phyloP scores from a whole-genome alignment of 2,329 filamentous ascomycete species.

The Fusarium sp. region DNA sequence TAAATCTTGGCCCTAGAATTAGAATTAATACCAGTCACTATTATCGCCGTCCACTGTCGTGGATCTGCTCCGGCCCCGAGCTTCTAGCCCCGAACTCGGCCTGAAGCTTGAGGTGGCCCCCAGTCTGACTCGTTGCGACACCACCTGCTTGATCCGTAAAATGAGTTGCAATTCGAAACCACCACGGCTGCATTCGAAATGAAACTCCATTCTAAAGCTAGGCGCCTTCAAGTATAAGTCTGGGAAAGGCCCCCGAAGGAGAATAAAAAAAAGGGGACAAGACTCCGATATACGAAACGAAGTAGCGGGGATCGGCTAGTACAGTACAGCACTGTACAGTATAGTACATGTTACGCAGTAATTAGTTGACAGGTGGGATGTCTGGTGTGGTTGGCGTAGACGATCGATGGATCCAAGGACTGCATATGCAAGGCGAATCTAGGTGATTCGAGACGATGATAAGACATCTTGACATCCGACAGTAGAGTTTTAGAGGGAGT shows the following conservation, averaged over 20 bases:
- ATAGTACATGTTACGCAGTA: background rate
- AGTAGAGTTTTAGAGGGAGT: background rate
- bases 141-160: constrained; percentile 36
- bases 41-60: constrained; percentile 22
- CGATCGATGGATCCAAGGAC: constrained; percentile 21
- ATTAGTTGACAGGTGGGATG: constrained; percentile 16
- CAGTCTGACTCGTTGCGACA: constrained; percentile 40
- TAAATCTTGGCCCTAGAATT: constrained; percentile 19
- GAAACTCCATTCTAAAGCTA: constrained; percentile 38
- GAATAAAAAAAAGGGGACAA: constrained; percentile 15
- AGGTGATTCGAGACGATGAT: constrained; percentile 34
- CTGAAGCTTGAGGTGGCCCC: constrained; percentile 43
- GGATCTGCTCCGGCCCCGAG: constrained; percentile 38
- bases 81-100: constrained; percentile 43
- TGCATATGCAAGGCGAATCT: constrained; percentile 38
- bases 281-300: constrained; percentile 18
- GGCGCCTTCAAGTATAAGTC: constrained; percentile 34
- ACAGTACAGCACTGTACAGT: background rate
- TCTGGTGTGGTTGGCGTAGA: constrained; percentile 25
- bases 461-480: constrained; percentile 17
- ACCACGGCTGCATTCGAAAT: constrained; percentile 26
- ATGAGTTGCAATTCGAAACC: constrained; percentile 31
- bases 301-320: constrained; percentile 7
- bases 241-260: background rate
- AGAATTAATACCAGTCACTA: constrained; percentile 23